Conservation (phyloP, 371 early-diverging fungal genomes). For the Funneliformis caledonium region DNA sequence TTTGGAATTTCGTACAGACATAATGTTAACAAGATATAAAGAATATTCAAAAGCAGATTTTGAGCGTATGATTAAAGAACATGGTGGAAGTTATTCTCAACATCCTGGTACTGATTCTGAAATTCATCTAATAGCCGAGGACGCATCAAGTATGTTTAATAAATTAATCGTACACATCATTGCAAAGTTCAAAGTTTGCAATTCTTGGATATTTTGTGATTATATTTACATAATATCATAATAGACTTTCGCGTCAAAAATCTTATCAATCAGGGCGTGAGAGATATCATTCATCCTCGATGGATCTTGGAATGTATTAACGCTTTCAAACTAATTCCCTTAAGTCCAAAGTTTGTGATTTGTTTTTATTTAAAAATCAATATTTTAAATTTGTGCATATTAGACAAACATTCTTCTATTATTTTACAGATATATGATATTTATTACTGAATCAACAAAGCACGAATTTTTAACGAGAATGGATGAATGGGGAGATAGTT, state of each 20-base stretch:
- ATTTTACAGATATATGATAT: slow-evolving; percentile 61
- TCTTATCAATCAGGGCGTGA: slow-evolving; percentile 51
- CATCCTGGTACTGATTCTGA: slow-evolving; percentile 48
- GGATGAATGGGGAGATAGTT: slow-evolving; percentile 74
- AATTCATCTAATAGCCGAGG: slow-evolving; percentile 63
- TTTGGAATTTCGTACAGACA: slow-evolving; percentile 44
- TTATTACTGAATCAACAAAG: slow-evolving; percentile 55
- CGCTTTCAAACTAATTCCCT: slow-evolving; percentile 53
- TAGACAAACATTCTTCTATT: background rate
- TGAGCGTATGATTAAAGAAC: slow-evolving; percentile 60
- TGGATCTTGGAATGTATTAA: slow-evolving; percentile 69
- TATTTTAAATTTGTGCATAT: too few species aligned
- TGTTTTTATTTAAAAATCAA: too few species aligned
- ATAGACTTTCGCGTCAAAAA: slow-evolving; percentile 56
- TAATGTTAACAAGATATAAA: slow-evolving; percentile 46
- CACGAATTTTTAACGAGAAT: slow-evolving; percentile 54
- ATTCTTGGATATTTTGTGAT: slow-evolving; percentile 9
- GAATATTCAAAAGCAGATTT: slow-evolving; percentile 56
- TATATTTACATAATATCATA: slow-evolving; percentile 20
- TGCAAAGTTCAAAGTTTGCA: background rate
- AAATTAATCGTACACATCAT: slow-evolving; percentile 6
- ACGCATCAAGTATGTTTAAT: slow-evolving; percentile 45
- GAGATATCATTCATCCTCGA: slow-evolving; percentile 61
- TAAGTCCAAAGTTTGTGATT: slow-evolving; percentile 61
- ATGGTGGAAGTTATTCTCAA: slow-evolving; percentile 70